A percentile compares a stretch with the other conserved stretches of the same genome.
phyloP scores from a whole-genome alignment of 2,329 filamentous ascomycete species.

The Decorospora gaudefroyi region DNA sequence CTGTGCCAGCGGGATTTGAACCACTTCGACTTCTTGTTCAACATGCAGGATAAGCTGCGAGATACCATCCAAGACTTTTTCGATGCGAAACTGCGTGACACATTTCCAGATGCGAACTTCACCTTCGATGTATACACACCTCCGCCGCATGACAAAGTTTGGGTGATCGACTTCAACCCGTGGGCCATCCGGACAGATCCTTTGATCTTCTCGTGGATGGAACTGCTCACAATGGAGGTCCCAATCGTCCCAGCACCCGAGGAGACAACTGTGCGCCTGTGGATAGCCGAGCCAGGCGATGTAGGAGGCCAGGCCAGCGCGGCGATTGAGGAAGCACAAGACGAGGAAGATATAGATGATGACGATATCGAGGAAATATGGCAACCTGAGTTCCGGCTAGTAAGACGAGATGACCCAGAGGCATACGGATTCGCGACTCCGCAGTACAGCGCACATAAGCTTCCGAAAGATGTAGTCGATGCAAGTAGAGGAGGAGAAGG shows the following conservation, averaged over 20 bases:
- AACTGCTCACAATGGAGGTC: conserved; percentile 75
- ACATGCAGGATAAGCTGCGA: conserved; percentile 68
- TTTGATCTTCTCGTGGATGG: conserved; percentile 85
- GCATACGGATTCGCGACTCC: conserved; percentile 84
- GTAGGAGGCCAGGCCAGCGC: conserved; percentile 1
- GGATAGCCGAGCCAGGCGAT: conserved; percentile 12
- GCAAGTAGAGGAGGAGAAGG: conserved; percentile 65
- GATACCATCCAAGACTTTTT: conserved; percentile 78
- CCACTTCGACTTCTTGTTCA: conserved; percentile 80
- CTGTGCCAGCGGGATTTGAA: conserved; percentile 90
- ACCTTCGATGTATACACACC: conserved; percentile 93
- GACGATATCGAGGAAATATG: conserved; percentile 62
- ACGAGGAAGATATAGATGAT: conserved; percentile 39
- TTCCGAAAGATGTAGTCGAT: conserved; percentile 89
- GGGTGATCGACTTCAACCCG: conserved; percentile 92
- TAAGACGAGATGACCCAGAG: conserved; percentile 83
- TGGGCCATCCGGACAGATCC: conserved; percentile 91
- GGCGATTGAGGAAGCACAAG: conserved; percentile 1
- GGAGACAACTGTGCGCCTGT: conserved; percentile 39
- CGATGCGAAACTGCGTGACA: conserved; percentile 69
- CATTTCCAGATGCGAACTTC: conserved; percentile 83
- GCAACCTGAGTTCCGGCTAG: conserved; percentile 77
- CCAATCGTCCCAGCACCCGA: conserved; percentile 38
- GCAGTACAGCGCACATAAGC: conserved; percentile 92
- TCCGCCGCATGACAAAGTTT: conserved; percentile 71